Conservation (phyloP, 2,329 filamentous ascomycete species). For the Madurella mycetomatis region DNA sequence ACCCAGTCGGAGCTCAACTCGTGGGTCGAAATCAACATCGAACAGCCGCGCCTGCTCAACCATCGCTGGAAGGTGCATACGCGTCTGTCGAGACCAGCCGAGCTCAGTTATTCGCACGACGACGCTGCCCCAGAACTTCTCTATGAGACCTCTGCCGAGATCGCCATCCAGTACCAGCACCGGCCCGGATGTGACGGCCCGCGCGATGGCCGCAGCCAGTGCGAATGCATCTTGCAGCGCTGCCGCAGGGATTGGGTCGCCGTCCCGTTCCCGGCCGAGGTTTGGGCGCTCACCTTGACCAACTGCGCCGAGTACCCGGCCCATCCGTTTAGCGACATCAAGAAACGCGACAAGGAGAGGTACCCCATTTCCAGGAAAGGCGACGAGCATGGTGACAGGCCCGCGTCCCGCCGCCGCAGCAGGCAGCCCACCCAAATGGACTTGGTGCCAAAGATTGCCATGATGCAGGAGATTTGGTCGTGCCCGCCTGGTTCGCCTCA, state of each 20-base stretch:
- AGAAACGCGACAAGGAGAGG: slow-evolving; percentile 22
- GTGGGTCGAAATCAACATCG: slow-evolving; percentile 55
- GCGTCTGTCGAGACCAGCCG: slow-evolving; percentile 51
- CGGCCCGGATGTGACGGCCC: slow-evolving; percentile 48
- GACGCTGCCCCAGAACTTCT: slow-evolving; percentile 35
- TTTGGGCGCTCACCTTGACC: slow-evolving; percentile 56
- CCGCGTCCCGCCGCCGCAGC: slow-evolving; percentile 4
- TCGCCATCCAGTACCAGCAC: slow-evolving; percentile 46
- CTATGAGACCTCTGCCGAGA: slow-evolving; percentile 46
- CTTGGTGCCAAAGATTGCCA: slow-evolving; percentile 56
- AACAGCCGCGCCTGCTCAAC: slow-evolving; percentile 48
- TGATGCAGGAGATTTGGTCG: slow-evolving; percentile 65
- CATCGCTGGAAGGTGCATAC: slow-evolving; percentile 60
- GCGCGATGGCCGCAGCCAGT: slow-evolving; percentile 33
- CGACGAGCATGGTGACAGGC: slow-evolving; percentile 32
- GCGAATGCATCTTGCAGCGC: slow-evolving; percentile 45
- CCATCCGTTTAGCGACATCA: slow-evolving; percentile 29
- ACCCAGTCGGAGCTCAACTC: slow-evolving; percentile 56
- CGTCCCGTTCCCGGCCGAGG: slow-evolving; percentile 45
- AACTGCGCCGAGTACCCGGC: slow-evolving; percentile 51
- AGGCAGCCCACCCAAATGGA: slow-evolving; percentile 46
- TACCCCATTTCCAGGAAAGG: slow-evolving; percentile 28
- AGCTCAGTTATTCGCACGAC: slow-evolving; percentile 42
- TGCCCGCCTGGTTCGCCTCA: slow-evolving; percentile 37
- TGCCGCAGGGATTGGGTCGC: slow-evolving; percentile 46